Evolutionary conservation across 768 basidiomycete genomes (phyloP).

Genomic region (Rhizopogon salebrosus): DNA sequence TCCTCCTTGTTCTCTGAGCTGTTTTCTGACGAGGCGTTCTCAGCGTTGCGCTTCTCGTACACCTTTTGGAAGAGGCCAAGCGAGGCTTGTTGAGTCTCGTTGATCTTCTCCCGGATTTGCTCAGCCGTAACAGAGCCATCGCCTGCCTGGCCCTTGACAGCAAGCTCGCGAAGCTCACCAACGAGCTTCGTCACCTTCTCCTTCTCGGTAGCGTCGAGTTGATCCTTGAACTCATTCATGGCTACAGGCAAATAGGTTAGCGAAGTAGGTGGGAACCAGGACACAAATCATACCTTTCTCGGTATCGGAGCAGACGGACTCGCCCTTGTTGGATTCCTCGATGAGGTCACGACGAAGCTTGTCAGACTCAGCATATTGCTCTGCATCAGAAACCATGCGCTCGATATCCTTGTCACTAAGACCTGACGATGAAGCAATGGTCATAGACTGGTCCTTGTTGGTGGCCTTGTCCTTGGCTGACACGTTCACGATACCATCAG

Average conservation of each 20-base stretch:
- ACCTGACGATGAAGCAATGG: constrained; percentile 96
- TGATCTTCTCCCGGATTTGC: constrained; percentile 85
- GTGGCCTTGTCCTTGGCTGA: constrained; percentile 94
- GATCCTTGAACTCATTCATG: constrained; percentile 97
- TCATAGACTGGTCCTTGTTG: constrained; percentile 89
- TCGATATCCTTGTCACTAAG: constrained; percentile 96
- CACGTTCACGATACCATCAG: constrained; percentile 97
- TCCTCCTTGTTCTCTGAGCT: constrained; percentile 48
- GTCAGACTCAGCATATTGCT: constrained; percentile 90
- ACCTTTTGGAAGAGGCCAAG: constrained; percentile 97
- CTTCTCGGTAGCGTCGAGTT: constrained; percentile 87
- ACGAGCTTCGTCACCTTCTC: constrained; percentile 91
- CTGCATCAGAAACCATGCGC: constrained; percentile 92
- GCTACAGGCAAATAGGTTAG: constrained; percentile 38
- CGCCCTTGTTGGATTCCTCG: constrained; percentile 95
- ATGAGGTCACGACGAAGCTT: constrained; percentile 84
- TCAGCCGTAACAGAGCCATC: constrained; percentile 82
- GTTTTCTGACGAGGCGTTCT: constrained; percentile 44
- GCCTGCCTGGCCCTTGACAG: constrained; percentile 83
- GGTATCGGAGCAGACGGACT: constrained; percentile 89
- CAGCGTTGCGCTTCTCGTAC: constrained; percentile 87
- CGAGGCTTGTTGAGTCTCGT: constrained; percentile 91
- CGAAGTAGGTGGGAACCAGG: neutral
- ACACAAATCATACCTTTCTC: constrained; percentile 69
- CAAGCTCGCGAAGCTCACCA: constrained; percentile 81